These are phyloP conservation scores for Nakazawaea wickerhamii DNA, from an alignment of 805 yeast species.

Conservation along the genomic window DNA sequence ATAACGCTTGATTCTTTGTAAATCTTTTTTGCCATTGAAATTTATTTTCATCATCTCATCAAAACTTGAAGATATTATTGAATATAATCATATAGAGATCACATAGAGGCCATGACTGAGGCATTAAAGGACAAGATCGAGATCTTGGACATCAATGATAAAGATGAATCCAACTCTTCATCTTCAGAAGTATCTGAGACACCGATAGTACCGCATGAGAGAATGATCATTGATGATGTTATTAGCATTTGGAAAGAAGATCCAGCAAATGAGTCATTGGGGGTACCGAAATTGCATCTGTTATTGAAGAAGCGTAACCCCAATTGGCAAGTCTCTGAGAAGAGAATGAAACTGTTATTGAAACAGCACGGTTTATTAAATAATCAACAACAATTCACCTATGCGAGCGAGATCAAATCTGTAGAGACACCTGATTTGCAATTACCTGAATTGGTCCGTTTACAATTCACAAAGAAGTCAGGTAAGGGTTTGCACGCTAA, in stretches of 20 bases:
- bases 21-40: background rate
- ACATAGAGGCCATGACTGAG: background rate
- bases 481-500: constrained; percentile 62
- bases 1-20: too few relatives aligned
- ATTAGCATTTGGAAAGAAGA: constrained; percentile 64
- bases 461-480: constrained; percentile 43
- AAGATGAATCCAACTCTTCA: constrained; percentile 3
- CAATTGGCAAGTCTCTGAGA: constrained; percentile 59
- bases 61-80: too few relatives aligned
- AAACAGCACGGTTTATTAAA: constrained; percentile 50
- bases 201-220: constrained; percentile 31
- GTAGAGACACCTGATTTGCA: constrained; percentile 38
- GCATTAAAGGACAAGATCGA: constrained; percentile 17
- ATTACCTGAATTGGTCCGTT: constrained; percentile 35
- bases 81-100: too few relatives aligned
- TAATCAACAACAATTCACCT: constrained; percentile 39
- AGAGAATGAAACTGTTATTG: constrained; percentile 47
- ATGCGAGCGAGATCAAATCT: constrained; percentile 50
- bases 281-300: constrained; percentile 47
- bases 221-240: constrained; percentile 57
- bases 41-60: background rate
- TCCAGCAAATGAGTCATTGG: constrained; percentile 53
- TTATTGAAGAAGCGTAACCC: constrained; percentile 46
- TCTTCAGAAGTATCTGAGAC: constrained; percentile 7
- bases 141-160: constrained; percentile 26